Evolutionary conservation across 2,329 filamentous ascomycete genomes (phyloP).

Genomic region (Purpureocillium lavendulum): DNA sequence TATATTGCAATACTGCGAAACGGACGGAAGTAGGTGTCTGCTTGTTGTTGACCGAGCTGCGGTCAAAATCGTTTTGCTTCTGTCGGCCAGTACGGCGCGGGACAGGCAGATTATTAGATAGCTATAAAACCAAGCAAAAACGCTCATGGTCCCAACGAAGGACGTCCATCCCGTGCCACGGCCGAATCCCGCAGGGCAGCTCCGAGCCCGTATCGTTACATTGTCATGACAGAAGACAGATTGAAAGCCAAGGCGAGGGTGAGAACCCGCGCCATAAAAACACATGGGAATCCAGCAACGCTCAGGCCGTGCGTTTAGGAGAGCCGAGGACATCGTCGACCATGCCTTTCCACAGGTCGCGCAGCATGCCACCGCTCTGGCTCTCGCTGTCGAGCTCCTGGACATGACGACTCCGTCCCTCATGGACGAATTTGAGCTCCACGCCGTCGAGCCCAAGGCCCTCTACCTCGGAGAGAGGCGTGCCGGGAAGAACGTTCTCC

Average conservation of each 20-base stretch:
- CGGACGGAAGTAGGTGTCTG: not conserved
- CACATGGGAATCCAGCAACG: not conserved
- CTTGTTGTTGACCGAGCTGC: not conserved
- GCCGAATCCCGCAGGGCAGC: too few relatives aligned
- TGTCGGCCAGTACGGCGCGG: not conserved
- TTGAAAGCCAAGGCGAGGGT: too few relatives aligned
- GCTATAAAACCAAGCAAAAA: not conserved
- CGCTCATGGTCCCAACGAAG: not conserved
- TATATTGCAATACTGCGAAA: not conserved
- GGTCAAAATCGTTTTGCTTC: too few relatives aligned
- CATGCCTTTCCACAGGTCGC: slow-evolving; percentile 47
- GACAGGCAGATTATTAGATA: too few relatives aligned
- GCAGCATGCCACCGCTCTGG: slow-evolving; percentile 35
- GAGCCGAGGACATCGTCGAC: slow-evolving; percentile 37
- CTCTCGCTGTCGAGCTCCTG: slow-evolving; percentile 18
- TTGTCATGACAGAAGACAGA: not conserved
- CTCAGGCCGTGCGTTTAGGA: slow-evolving; percentile 10
- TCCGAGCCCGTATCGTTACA: not conserved
- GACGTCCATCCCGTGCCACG: not conserved
- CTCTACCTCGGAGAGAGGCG: slow-evolving; percentile 49
- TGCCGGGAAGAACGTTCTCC: slow-evolving; percentile 38
- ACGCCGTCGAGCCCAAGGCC: slow-evolving; percentile 48
- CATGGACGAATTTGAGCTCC: slow-evolving; percentile 44
- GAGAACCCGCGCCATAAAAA: too few relatives aligned
- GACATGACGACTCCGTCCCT: slow-evolving; percentile 13